Percentiles rank a stretch among this genome's conserved stretches.
Evolutionary conservation across 805 yeast genomes (phyloP).

Genomic region (Huiozyma sinensis): DNA sequence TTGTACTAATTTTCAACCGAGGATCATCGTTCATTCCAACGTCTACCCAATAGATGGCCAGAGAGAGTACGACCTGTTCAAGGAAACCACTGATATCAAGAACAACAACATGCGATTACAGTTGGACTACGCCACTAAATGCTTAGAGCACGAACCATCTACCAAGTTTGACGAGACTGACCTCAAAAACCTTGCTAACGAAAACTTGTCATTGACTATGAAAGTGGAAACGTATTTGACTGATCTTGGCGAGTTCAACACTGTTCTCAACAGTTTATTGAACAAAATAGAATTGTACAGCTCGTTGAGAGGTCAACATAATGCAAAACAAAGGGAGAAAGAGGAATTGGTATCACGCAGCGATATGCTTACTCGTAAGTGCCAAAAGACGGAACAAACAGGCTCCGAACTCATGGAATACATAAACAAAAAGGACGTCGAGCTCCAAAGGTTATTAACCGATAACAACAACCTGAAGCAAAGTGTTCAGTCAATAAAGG

Average conservation of each 20-base stretch:
- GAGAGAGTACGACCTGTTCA: not conserved
- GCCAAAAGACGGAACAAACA: no score
- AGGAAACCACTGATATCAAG: not conserved
- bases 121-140: not conserved
- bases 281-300: not conserved
- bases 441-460: constrained; percentile 8
- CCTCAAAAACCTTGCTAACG: not conserved
- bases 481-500: constrained; percentile 21
- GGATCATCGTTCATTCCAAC: not conserved
- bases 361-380: no score
- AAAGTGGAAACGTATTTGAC: not conserved
- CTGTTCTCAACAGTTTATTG: not conserved
- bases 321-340: no score
- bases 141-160: not conserved
- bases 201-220: not conserved
- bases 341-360: no score
- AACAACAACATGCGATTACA: not conserved
- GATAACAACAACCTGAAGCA: constrained; percentile 3
- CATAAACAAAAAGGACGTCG: constrained; percentile 11
- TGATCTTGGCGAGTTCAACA: not conserved
- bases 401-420: not conserved
- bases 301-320: no score
- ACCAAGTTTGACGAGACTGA: not conserved
- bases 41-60: not conserved
- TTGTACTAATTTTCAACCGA: not conserved